Base-by-base conservation (phyloP, 805 yeast species). In the Yarrowia alimentaria region DNA sequence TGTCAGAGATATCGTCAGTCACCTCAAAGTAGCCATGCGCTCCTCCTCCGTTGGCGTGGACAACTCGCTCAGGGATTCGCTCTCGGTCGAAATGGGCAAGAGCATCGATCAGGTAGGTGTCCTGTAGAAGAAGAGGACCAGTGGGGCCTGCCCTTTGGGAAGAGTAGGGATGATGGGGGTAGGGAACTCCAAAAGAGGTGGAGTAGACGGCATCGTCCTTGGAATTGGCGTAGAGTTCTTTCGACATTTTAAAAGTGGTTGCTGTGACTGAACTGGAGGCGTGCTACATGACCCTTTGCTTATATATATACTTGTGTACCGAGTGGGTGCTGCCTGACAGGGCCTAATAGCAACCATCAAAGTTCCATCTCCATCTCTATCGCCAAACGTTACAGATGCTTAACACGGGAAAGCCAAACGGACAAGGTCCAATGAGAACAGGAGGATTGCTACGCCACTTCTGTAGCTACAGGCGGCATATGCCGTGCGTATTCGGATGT, bases 11-110 rank as follows among this genome's bases (percentile, higher is more conserved):
- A 61, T 86, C 94, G 59, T 87, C 91, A 10, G 95, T 87, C 48
- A 83, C 90, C 67, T 85, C 94, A 64, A 88, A 88, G 58, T 74
- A 77, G 58, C 95, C 95, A 64, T 74, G 85, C 8, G 95, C 95
- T 63, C 96, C 96, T 11, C 90, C 84, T 59, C 95, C 96, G 66
- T 87, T 87, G 51, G 96, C 96, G 64, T 87, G 96, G 26, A 88
- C 95, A 53, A 87, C 95, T 69, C 96, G 76, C 71, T 88, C 95
- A 10, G 95, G 95, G 57, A 87, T 83, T 68, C 95, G 74, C 69
- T 87, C 96, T 59, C 95, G 76, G 69, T 85, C 94, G 61, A 87
- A 87, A 67, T 86, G 95, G 16, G 95, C 90, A 53, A 87, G 68
- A 2, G 87, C 76, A 61, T 87, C 95, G 60, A 87, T 75, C 68